Conservation (phyloP, 768 basidiomycete species). For the Xerocomellus amylosporus region DNA sequence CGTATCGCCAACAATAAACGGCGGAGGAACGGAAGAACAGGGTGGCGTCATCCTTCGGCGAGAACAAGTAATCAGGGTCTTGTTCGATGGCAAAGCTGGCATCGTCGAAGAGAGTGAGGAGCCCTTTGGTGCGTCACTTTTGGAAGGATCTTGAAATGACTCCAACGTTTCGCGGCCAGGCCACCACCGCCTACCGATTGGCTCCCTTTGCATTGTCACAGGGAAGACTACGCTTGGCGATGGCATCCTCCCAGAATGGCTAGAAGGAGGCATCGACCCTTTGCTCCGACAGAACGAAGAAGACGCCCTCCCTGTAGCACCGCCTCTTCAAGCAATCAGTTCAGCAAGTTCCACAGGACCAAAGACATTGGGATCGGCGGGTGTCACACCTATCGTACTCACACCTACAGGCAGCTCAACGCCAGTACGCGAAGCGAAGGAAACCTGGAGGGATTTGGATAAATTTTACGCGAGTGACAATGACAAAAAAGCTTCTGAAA, state of each 20-base stretch:
- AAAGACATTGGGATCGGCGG: slow-evolving; percentile 29
- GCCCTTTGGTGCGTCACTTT: slow-evolving; percentile 30
- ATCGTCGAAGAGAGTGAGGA: slow-evolving; percentile 40
- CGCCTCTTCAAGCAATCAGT: slow-evolving; percentile 41
- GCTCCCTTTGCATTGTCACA: slow-evolving; percentile 63
- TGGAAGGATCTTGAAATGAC: not conserved
- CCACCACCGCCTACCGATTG: slow-evolving; percentile 48
- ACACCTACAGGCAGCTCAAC: slow-evolving; percentile 53
- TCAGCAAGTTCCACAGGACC: slow-evolving; percentile 31
- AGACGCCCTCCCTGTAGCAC: slow-evolving; percentile 37
- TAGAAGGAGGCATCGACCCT: slow-evolving; percentile 80
- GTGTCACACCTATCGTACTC: slow-evolving; percentile 49
- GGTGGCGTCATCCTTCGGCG: slow-evolving; percentile 75
- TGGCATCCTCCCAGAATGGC: slow-evolving; percentile 74
- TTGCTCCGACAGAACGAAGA: slow-evolving; percentile 68
- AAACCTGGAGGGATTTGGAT: slow-evolving; percentile 60
- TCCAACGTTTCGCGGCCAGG: slow-evolving; percentile 24
- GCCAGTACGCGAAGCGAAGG: slow-evolving; percentile 42
- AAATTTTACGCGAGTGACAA: slow-evolving; percentile 61
- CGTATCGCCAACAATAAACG: slow-evolving; percentile 38
- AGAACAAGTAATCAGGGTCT: slow-evolving; percentile 77
- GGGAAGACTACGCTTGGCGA: slow-evolving; percentile 46
- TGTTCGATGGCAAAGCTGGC: slow-evolving; percentile 72
- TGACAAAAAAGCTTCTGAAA: slow-evolving; percentile 35
- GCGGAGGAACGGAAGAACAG: slow-evolving; percentile 43